Conservation (phyloP, 2,329 filamentous ascomycete species). For the Cladobotryum mycophilum region DNA sequence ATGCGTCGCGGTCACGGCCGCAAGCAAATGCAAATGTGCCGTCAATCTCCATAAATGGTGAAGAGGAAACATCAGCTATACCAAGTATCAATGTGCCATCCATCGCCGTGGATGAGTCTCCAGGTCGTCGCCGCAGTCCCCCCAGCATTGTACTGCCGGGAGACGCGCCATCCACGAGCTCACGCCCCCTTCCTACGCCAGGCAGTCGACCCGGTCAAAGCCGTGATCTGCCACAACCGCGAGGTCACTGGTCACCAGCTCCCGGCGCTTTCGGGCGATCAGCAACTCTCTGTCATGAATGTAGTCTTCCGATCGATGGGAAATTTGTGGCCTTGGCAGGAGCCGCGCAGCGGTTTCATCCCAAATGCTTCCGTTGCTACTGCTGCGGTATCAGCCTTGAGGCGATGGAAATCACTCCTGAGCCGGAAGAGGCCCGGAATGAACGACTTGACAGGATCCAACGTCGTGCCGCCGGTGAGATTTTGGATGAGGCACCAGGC, state of each 20-base stretch:
- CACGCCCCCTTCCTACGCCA: conserved; percentile 41
- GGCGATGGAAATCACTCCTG: conserved; percentile 92
- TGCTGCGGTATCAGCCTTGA: conserved; percentile 83
- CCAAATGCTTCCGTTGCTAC: conserved; percentile 86
- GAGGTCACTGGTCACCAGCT: conserved; percentile 55
- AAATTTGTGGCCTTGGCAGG: conserved; percentile 82
- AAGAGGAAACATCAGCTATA: conserved; percentile 20
- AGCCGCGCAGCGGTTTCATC: conserved; percentile 71
- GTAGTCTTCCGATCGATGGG: conserved; percentile 76
- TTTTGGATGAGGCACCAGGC: conserved; percentile 56
- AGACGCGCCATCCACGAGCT: conserved; percentile 22
- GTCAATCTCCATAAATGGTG: conserved; percentile 30
- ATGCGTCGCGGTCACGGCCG: conserved; percentile 27
- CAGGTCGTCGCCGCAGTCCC: conserved; percentile 28
- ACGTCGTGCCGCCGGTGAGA: conserved; percentile 51
- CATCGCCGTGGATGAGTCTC: conserved; percentile 37
- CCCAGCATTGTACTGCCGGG: conserved; percentile 44
- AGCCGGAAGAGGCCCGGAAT: conserved; percentile 65
- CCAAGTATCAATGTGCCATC: conserved; percentile 42
- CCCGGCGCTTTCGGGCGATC: conserved; percentile 40
- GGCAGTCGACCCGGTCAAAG: conserved; percentile 26
- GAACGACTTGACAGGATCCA: conserved; percentile 70
- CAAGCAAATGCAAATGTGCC: conserved; percentile 26
- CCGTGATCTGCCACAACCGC: conserved; percentile 35
- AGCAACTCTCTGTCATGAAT: conserved; percentile 77